Conservation (phyloP, 306 rosid genomes). For the Lotus japonicus region DNA sequence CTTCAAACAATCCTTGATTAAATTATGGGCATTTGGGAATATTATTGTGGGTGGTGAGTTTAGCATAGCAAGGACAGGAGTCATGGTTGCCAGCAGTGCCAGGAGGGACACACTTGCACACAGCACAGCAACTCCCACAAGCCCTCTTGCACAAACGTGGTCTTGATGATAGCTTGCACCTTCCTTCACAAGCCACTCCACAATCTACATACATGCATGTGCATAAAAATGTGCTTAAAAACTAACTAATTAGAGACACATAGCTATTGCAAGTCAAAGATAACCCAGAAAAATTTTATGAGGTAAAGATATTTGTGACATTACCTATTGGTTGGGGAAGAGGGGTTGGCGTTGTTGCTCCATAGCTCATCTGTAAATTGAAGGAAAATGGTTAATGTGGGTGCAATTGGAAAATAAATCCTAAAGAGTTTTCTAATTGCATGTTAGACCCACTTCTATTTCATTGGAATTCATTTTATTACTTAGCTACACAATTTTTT, state of each 20-base stretch:
- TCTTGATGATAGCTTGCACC: constrained; percentile 22
- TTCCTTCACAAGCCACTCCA: constrained; percentile 24
- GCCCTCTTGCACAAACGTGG: constrained; percentile 26
- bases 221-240: no score
- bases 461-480: no score
- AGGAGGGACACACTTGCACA: constrained; percentile 26
- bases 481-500: no score
- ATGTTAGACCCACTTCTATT: no score
- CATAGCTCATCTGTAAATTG: not conserved
- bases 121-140: constrained; percentile 25
- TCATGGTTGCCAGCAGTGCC: constrained; percentile 18
- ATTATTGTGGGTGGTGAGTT: constrained; percentile 17
- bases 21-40: constrained; percentile 22
- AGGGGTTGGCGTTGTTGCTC: constrained; percentile 7
- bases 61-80: constrained; percentile 26
- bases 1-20: no score
- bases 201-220: not conserved
- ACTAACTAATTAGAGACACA: no score
- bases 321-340: constrained; percentile 18
- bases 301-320: not conserved
- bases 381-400: not conserved
- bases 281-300: not conserved
- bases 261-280: not conserved
- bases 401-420: not conserved
- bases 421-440: no score